Base-by-base conservation (phyloP, 208 protist species). In the Acanthamoeba rhysodes region DNA sequence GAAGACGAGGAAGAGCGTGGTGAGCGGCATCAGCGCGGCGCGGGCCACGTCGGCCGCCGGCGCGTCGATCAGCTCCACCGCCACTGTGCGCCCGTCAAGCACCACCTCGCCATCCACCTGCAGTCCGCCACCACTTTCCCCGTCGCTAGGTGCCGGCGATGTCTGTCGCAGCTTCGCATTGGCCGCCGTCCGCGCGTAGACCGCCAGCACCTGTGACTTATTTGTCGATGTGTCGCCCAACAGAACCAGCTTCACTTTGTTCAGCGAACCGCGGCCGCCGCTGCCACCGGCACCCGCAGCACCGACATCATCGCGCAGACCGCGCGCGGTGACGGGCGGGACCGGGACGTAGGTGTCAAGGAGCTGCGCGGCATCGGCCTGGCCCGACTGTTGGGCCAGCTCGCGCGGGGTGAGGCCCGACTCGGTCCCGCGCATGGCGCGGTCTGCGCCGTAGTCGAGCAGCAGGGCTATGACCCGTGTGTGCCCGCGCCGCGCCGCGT, bases 1-100 rank as follows among this genome's bases (percentile, higher is more conserved):
- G 50, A 94, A 94, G 64, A 94, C 37, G 59, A 94, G 59, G 45
- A 80, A 94, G 50, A 94, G 62, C 22, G 22, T 94, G 24, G 88
- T 59, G 7, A 34, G 48, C 5, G 88, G 37, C 34, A 64, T 55
- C 9, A 59, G 55, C 14, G 24, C 24, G 5, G 37, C 66, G 45
- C 88, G 88, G n/a, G 55, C 34, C 9, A 62, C 37, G 20, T 94
- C 88, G 20, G 20, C 37, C 20, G 16, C 8, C 1, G 59, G 88
- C 10, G 88, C 88, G 22, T 94, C 88, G 27, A 80, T 20, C 8
- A 94, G 27, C 37, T 70, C 66, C 3, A 94, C 59, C 8, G 20
- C n/a, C 8, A 94, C 64, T 0, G 34, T 2, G 48, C 50, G 55
- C 16, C 66, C 66, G 32, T 94, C 88, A 16, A 94, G 27, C 5